phyloP scores from a whole-genome alignment of 116 monocot genomes.

The Phalaenopsis hybrid region DNA sequence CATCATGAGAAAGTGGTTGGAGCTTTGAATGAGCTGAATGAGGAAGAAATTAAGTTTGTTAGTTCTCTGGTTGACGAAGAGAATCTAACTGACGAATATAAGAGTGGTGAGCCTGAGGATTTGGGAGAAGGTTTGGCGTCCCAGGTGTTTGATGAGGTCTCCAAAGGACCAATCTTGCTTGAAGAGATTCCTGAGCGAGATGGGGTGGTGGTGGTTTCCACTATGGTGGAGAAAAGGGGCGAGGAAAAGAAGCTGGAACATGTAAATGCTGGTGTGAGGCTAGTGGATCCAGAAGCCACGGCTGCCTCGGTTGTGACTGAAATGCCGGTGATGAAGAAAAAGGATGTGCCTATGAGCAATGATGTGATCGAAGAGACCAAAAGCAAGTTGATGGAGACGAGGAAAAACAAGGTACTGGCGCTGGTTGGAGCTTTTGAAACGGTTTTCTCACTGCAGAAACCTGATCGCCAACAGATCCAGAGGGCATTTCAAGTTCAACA shows the following conservation, averaged over 20 bases:
- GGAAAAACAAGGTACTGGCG: constrained; percentile 45
- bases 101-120: not conserved
- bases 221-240: no score
- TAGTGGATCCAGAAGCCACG: no score
- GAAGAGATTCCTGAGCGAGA: no score
- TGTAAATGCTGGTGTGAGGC: no score
- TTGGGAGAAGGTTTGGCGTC: not conserved
- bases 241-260: no score
- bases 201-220: no score
- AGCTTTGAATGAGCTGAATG: not conserved
- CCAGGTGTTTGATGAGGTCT: not conserved
- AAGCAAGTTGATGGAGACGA: constrained; percentile 37
- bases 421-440: constrained; percentile 62
- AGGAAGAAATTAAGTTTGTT: not conserved
- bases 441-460: constrained; percentile 29
- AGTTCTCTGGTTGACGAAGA: not conserved
- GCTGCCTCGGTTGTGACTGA: not conserved
- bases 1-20: not conserved
- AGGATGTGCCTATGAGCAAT: constrained; percentile 29
- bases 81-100: not conserved
- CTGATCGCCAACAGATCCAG: constrained; percentile 6
- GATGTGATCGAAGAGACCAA: constrained; percentile 54
- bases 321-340: constrained; percentile 6
- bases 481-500: not conserved
- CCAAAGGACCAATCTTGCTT: not conserved